These are phyloP conservation scores for Yamagishiella unicocca DNA, from an alignment of 139 green algal species.

Conservation along the genomic window DNA sequence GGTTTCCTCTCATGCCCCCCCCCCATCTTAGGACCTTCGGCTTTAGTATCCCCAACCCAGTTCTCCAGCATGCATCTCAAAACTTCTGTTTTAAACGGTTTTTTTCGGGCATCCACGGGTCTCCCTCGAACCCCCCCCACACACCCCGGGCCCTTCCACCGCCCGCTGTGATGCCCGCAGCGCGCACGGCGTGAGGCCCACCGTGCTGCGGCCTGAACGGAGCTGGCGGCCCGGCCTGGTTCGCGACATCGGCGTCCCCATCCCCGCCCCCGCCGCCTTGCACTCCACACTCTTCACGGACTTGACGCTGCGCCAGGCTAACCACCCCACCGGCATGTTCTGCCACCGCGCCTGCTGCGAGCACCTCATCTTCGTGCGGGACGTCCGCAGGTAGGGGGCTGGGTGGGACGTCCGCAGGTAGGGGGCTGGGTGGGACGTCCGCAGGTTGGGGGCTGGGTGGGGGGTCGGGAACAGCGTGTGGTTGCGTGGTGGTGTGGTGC, in stretches of 20 bases:
- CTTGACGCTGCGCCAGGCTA: slow-evolving; percentile 61
- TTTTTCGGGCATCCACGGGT: too few relatives aligned
- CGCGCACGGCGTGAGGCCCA: not conserved
- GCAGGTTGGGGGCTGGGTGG: not conserved
- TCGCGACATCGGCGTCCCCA: not conserved
- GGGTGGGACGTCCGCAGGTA: not conserved
- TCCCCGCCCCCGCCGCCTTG: slow-evolving; percentile 45
- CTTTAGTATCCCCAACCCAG: too few relatives aligned
- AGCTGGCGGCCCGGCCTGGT: slow-evolving; percentile 9
- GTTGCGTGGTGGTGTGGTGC: too few relatives aligned
- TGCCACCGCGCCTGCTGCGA: slow-evolving; percentile 81
- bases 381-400: slow-evolving; percentile 23
- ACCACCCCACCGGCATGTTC: slow-evolving; percentile 65
- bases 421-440: not conserved
- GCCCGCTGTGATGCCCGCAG: not conserved
- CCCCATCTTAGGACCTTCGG: too few relatives aligned
- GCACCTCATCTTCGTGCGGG: slow-evolving; percentile 70
- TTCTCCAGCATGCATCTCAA: too few relatives aligned
- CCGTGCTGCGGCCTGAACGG: not conserved
- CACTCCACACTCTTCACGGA: slow-evolving; percentile 47
- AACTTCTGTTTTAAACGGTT: too few relatives aligned
- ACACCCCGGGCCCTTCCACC: not conserved
- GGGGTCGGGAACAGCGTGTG: not conserved
- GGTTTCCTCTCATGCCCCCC: too few relatives aligned
- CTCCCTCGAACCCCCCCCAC: not conserved